A percentile compares a stretch with the other conserved stretches of the same genome.
Conservation (phyloP, 2,329 filamentous ascomycete genomes). For the Metarhizium sp. region DNA sequence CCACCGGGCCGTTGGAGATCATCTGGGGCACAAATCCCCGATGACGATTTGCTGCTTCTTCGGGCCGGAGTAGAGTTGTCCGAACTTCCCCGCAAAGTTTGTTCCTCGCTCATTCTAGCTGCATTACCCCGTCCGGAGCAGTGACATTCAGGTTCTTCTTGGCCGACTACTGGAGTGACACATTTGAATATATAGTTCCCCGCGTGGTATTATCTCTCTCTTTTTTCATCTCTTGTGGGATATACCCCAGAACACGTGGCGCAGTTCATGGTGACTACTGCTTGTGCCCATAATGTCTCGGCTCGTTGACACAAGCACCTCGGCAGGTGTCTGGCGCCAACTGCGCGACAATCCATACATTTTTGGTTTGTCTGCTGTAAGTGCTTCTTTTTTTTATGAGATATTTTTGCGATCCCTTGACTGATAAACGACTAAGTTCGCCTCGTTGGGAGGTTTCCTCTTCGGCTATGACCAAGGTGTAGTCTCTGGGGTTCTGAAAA, state of each 20-base stretch:
- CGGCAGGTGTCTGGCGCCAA: constrained; percentile 10
- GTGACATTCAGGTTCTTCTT: background rate
- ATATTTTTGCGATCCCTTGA: background rate
- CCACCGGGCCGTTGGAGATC: background rate
- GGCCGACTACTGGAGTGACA: background rate
- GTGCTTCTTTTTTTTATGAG: background rate
- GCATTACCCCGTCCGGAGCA: background rate
- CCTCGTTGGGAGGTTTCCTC: constrained; percentile 30
- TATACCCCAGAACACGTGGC: background rate
- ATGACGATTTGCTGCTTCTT: background rate
- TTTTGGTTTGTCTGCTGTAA: constrained; percentile 23
- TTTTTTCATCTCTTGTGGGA: background rate
- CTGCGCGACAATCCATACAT: constrained; percentile 28
- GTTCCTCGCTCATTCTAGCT: background rate
- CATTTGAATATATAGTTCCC: background rate
- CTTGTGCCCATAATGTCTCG: background rate
- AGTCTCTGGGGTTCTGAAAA: constrained; percentile 34
- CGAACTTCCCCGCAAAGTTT: background rate
- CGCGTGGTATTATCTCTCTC: no score
- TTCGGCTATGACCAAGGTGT: constrained; percentile 43
- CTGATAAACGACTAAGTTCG: constrained; percentile 12
- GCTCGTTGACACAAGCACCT: background rate
- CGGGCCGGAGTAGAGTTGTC: constrained; percentile 1
- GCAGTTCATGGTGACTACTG: no score
- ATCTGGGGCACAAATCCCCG: background rate